Conservation (phyloP, 2,329 filamentous ascomycete species). For the Hirsutella rhossiliensis region DNA sequence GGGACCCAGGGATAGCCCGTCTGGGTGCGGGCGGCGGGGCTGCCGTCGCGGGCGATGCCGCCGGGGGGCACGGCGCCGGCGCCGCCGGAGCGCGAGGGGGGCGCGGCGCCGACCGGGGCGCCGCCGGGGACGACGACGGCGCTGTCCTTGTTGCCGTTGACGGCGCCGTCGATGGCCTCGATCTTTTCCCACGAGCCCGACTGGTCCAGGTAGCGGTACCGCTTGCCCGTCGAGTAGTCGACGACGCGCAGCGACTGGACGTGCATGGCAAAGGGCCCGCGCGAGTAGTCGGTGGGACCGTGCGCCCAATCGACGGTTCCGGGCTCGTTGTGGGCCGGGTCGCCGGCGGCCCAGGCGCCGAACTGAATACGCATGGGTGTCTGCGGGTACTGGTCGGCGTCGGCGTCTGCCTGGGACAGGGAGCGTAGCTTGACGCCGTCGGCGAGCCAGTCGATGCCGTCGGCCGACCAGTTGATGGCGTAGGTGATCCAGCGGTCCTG, state of each 20-base stretch:
- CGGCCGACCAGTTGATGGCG: conserved; percentile 79
- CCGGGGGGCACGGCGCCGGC: conserved; percentile 57
- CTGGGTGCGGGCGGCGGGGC: conserved; percentile 38
- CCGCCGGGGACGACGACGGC: conserved; percentile 38
- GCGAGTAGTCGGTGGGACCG: conserved; percentile 70
- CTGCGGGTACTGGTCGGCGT: conserved; percentile 73
- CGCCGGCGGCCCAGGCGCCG: conserved; percentile 85
- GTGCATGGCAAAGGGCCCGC: conserved; percentile 78
- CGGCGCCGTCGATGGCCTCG: conserved; percentile 59
- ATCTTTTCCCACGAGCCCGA: conserved; percentile 77
- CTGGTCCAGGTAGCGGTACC: conserved; percentile 72
- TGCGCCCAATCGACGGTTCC: conserved; percentile 88
- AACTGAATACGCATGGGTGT: conserved; percentile 92
- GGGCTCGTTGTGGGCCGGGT: conserved; percentile 54
- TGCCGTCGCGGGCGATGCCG: conserved; percentile 48
- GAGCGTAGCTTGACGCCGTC: conserved; percentile 67
- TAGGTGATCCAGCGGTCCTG: conserved; percentile 76
- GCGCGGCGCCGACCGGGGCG: conserved; percentile 46
- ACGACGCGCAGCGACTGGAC: conserved; percentile 65
- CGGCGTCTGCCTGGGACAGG: conserved; percentile 56
- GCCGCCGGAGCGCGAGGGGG: conserved; percentile 33
- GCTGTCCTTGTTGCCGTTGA: conserved; percentile 56
- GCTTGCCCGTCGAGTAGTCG: conserved; percentile 85
- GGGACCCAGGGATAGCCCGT: conserved; percentile 60
- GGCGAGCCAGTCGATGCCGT: conserved; percentile 78